A percentile compares a stretch with the other conserved stretches of the same genome.
These are phyloP conservation scores for Chenopodium quinoa DNA, from an alignment of 148 eudicot species.

Conservation along the genomic window DNA sequence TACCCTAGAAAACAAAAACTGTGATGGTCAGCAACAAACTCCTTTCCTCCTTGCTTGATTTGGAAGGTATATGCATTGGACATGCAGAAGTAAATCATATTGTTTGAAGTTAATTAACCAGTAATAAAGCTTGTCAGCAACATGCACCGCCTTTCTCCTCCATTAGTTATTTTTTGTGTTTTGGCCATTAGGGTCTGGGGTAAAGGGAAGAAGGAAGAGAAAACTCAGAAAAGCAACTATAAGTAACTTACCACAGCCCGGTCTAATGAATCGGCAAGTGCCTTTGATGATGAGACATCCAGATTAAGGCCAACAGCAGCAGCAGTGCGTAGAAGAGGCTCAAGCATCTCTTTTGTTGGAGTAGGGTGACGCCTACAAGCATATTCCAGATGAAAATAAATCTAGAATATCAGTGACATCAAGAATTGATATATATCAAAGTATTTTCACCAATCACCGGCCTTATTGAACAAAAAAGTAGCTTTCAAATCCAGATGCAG, in stretches of 20 bases:
- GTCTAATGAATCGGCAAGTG: slow-evolving; percentile 95
- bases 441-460: not conserved
- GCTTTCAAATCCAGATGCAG: slow-evolving; percentile 11
- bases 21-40: slow-evolving; percentile 1
- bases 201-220: not conserved
- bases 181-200: not conserved
- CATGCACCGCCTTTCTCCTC: not conserved
- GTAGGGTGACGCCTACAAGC: slow-evolving; percentile 86
- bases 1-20: slow-evolving; percentile 49
- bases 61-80: not conserved
- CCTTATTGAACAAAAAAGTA: not conserved
- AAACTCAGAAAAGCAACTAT: not conserved
- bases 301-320: slow-evolving; percentile 79
- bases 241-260: slow-evolving; percentile 64
- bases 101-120: not conserved
- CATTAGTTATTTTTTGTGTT: not conserved
- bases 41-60: not conserved
- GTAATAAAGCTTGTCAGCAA: not conserved
- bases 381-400: slow-evolving; percentile 13
- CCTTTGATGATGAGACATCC: slow-evolving; percentile 89
- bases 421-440: not conserved
- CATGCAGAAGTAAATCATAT: not conserved
- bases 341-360: slow-evolving; percentile 98
- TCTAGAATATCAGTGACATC: not conserved
- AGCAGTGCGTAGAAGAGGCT: slow-evolving; percentile 89